Base-by-base conservation (phyloP, 331 rosid species). In the Telfairia occidentalis region DNA sequence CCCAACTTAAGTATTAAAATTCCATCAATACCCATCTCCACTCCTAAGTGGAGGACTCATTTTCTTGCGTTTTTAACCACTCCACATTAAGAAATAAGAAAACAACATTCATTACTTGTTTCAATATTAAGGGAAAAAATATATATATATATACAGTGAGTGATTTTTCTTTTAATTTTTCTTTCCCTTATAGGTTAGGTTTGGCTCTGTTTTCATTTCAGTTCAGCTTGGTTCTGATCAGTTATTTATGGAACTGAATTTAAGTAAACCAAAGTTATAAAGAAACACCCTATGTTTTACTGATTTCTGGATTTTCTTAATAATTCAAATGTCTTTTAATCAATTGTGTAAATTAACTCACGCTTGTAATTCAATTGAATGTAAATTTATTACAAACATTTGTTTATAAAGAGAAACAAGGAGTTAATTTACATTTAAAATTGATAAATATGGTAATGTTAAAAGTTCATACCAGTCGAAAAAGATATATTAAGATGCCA, bases 11-110 rank as follows among this genome's bases (percentile, higher is more conserved):
- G 21, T 42, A 35, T 67, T 42, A 67, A 42, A 53, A 42, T 67
- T 67, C 53, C 73, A 38, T 67, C 73, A 13, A 67, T 67, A 0
- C 67, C 55, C 40, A 13, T 60, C 49, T 40, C 73, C 73, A 66
- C 73, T 66, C 73, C 21, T 23, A 38, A 35, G 50, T 37, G 29
- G 5, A 38, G 43, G 48, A 57, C 30, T 34, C 16, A 7, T 35
- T 64, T 34, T 61, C 26, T 61, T 35, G 46, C 34, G 70, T 18
- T 61, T 61, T 61, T 61, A 61, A 61, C 45, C 7, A 7, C 5
- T 30, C 69, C 24, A 16, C 6, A 60, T 60, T 30, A 15, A 9
- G 13, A 60, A 30, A 2, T 9, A 28, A 0, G 34, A 28, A 55
- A 10, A 23, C 21, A 53, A 53, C 64, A 26, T 58, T 26, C 4